Evolutionary conservation across 257 asterid species (phyloP).

Genomic region (Fraxinus americana): DNA sequence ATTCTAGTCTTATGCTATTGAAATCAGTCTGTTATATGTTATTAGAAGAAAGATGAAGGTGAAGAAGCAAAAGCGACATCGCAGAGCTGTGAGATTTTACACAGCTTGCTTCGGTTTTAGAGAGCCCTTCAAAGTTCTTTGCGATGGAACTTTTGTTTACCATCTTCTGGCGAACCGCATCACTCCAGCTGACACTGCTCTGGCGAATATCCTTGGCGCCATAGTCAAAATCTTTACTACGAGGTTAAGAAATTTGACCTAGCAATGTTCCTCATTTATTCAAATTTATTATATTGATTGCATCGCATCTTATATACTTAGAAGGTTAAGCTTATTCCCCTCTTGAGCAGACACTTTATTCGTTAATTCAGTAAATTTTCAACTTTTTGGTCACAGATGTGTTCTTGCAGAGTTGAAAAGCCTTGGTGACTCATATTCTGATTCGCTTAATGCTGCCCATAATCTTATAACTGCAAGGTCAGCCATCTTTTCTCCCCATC

Average conservation of each 20-base stretch:
- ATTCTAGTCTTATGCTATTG: background rate
- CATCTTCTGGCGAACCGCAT: conserved; percentile 63
- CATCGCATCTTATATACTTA: background rate
- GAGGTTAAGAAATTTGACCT: conserved; percentile 40
- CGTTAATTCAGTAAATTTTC: background rate
- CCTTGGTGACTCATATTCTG: conserved; percentile 65
- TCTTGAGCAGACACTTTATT: background rate
- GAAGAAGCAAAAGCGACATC: conserved; percentile 76
- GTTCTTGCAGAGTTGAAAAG: conserved; percentile 76
- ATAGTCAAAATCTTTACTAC: conserved; percentile 82
- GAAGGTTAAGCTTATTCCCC: background rate
- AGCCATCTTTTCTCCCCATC: conserved; percentile 15
- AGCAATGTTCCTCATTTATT: background rate
- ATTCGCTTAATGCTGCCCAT: conserved; percentile 64
- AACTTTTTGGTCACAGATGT: conserved; percentile 58
- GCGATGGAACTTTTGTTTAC: conserved; percentile 78
- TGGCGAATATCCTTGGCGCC: conserved; percentile 70
- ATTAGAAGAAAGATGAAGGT: conserved; percentile 54
- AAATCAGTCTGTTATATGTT: background rate
- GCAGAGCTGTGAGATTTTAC: conserved; percentile 76
- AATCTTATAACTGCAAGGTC: conserved; percentile 72
- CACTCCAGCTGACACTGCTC: conserved; percentile 88
- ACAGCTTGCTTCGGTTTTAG: conserved; percentile 83
- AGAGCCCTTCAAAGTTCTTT: conserved; percentile 87
- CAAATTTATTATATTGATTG: background rate